Evolutionary conservation across 2,329 filamentous ascomycete genomes (phyloP).

Genomic region (Neurospora sp.): DNA sequence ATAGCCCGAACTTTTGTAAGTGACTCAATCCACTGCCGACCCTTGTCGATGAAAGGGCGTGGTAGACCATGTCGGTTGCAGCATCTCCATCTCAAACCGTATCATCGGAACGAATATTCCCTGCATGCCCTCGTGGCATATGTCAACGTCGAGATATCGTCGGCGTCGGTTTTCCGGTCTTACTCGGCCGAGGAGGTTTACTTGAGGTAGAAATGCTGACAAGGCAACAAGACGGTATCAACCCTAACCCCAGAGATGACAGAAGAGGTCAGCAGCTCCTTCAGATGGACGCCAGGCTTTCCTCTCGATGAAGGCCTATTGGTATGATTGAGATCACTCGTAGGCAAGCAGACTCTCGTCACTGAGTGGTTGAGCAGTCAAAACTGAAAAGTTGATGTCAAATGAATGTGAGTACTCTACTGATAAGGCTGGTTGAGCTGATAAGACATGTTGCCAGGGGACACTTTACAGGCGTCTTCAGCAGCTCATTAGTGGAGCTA

Average conservation of each 20-base stretch:
- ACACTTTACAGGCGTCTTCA: background rate
- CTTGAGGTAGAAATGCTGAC: background rate
- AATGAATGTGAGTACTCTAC: too few species aligned
- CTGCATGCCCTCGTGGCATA: background rate
- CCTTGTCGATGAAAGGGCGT: background rate
- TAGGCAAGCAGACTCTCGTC: too few species aligned
- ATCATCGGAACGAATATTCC: background rate
- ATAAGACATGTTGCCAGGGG: background rate
- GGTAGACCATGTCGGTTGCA: background rate
- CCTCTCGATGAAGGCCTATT: too few species aligned
- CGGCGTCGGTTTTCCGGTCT: background rate
- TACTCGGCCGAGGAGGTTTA: background rate
- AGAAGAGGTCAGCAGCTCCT: too few species aligned
- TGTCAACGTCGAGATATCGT: background rate
- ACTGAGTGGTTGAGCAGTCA: too few species aligned
- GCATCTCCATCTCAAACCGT: background rate
- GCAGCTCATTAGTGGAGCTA: background rate
- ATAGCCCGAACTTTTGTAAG: background rate
- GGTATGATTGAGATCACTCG: too few species aligned
- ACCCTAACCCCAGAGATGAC: background rate
- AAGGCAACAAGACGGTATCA: background rate
- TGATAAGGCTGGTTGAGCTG: background rate
- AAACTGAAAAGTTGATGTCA: too few species aligned
- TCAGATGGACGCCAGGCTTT: too few species aligned
- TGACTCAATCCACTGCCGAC: background rate